Percentiles rank a stretch among this genome's conserved stretches.
Conservation (phyloP, 2,329 filamentous ascomycete genomes). For the Hysterium pulicare region DNA sequence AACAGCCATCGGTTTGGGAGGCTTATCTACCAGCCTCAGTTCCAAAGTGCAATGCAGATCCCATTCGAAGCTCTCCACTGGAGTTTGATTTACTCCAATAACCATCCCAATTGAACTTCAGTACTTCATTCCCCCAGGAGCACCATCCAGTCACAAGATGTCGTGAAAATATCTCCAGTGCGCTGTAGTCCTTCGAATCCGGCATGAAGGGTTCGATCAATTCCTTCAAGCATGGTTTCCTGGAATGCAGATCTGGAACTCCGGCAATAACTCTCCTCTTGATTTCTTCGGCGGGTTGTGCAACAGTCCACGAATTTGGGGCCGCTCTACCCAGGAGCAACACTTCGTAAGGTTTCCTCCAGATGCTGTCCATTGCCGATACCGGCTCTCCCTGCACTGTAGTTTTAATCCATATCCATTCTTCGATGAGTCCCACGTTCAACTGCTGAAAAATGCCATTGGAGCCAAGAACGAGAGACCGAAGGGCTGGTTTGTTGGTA, state of each 20-base stretch:
- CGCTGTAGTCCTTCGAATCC: constrained; percentile 45
- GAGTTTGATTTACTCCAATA: constrained; percentile 43
- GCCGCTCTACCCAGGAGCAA: constrained; percentile 57
- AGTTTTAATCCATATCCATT: constrained; percentile 79
- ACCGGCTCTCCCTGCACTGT: constrained; percentile 64
- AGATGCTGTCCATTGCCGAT: constrained; percentile 55
- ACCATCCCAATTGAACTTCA: constrained; percentile 63
- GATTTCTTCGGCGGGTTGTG: constrained; percentile 25
- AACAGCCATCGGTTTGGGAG: too few relatives aligned
- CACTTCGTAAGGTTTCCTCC: constrained; percentile 75
- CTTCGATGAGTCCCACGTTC: constrained; percentile 62
- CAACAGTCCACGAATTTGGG: constrained; percentile 21
- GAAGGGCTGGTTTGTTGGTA: constrained; percentile 64
- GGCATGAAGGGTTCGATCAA: constrained; percentile 58
- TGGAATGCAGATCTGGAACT: constrained; percentile 73
- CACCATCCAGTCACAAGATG: constrained; percentile 74
- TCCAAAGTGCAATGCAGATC: neutral
- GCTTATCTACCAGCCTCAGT: too few relatives aligned
- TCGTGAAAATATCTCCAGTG: constrained; percentile 74
- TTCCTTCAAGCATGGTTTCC: constrained; percentile 68
- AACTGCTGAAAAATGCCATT: constrained; percentile 63
- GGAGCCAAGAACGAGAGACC: constrained; percentile 53
- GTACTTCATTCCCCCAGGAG: constrained; percentile 71
- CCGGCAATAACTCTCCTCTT: constrained; percentile 60
- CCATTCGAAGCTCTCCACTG: neutral